Percentiles rank a stretch among this genome's conserved stretches.
These are phyloP conservation scores for Coniochaeta ligniaria DNA, from an alignment of 2,329 filamentous ascomycete genomes.

Conservation along the genomic window DNA sequence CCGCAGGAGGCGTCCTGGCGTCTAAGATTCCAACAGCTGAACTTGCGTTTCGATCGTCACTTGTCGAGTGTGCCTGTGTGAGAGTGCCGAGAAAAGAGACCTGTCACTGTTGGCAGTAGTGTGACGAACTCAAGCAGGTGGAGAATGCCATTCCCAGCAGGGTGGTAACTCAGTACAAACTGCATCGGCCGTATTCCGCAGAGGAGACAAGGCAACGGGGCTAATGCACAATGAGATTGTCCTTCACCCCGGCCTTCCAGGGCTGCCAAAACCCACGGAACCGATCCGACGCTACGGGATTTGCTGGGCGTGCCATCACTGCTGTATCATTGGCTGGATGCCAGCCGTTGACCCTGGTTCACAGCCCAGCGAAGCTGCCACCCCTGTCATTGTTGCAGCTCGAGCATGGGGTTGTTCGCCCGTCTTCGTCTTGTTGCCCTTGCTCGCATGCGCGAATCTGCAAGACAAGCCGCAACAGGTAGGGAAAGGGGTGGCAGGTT, in stretches of 20 bases:
- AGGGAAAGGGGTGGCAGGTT: background rate
- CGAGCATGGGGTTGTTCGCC: background rate
- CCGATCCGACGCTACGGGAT: background rate
- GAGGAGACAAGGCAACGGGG: background rate
- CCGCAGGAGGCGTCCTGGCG: too few species aligned
- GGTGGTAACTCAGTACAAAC: too few species aligned
- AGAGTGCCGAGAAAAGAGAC: background rate
- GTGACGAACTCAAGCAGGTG: background rate
- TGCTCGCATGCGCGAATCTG: background rate
- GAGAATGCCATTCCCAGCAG: background rate
- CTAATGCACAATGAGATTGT: constrained; percentile 1
- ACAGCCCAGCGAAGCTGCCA: background rate
- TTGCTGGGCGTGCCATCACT: background rate
- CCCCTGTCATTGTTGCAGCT: background rate
- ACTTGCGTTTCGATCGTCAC: background rate
- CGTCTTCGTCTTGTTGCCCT: background rate
- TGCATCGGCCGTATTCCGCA: background rate
- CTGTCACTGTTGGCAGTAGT: background rate
- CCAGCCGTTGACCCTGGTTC: background rate
- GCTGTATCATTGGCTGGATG: background rate
- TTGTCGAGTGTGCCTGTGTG: too few species aligned
- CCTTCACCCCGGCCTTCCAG: too few species aligned
- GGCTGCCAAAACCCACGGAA: too few species aligned
- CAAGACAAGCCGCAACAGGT: background rate
- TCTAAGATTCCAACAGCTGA: background rate